Conservation (phyloP, 306 rosid genomes). For the Trifolium fragiferum region DNA sequence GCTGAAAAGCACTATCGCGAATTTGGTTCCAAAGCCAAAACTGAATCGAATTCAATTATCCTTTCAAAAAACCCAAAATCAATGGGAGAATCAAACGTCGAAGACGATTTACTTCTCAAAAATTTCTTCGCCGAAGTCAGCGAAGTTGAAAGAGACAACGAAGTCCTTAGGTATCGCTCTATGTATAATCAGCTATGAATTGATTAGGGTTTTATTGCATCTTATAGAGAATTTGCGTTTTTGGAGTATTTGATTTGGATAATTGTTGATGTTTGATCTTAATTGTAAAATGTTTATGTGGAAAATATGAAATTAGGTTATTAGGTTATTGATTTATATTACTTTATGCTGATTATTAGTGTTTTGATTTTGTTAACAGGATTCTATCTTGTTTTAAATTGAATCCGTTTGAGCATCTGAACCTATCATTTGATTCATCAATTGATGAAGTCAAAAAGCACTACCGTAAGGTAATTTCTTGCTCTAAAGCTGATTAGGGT, state of each 20-base stretch:
- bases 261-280: slow-evolving; percentile 11
- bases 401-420: slow-evolving; percentile 83
- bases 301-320: slow-evolving; percentile 24
- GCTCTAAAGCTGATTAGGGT: slow-evolving; percentile 14
- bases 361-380: slow-evolving; percentile 52
- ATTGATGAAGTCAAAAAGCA: slow-evolving; percentile 84
- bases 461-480: slow-evolving; percentile 82
- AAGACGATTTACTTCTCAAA: slow-evolving; percentile 91
- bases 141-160: slow-evolving; percentile 98
- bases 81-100: slow-evolving; percentile 57
- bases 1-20: slow-evolving; percentile 20
- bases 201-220: slow-evolving; percentile 43
- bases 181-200: not conserved
- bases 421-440: slow-evolving; percentile 76
- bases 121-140: slow-evolving; percentile 94
- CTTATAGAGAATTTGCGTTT: slow-evolving; percentile 1
- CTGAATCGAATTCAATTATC: slow-evolving; percentile 9
- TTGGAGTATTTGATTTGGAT: slow-evolving; percentile 34
- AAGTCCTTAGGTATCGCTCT: slow-evolving; percentile 65
- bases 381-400: slow-evolving; percentile 92
- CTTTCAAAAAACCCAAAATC: not conserved
- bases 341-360: slow-evolving; percentile 34
- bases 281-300: not conserved
- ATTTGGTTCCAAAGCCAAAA: slow-evolving; percentile 34
- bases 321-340: slow-evolving; percentile 16